These are phyloP conservation scores for Actinomucor elegans DNA, from an alignment of 371 early-diverging fungal genomes.

Conservation along the genomic window DNA sequence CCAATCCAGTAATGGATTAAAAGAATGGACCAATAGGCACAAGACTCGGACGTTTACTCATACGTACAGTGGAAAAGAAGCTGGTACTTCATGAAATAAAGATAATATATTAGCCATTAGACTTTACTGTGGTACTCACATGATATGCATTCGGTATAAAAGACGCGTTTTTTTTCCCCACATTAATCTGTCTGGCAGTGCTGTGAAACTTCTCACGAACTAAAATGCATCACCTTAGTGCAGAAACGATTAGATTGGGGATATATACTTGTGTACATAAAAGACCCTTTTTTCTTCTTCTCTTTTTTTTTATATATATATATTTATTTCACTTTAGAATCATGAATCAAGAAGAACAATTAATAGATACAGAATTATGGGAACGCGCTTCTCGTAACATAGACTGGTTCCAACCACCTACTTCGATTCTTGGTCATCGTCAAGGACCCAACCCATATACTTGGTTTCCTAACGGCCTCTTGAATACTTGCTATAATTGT, in stretches of 20 bases:
- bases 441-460: constrained; percentile 37
- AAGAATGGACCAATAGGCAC: neutral
- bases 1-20: neutral
- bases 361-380: constrained; percentile 26
- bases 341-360: neutral
- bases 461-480: constrained; percentile 71
- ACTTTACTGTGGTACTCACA: too few relatives aligned
- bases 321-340: neutral
- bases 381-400: constrained; percentile 35
- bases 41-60: too few relatives aligned
- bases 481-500: constrained; percentile 94
- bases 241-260: neutral
- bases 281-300: neutral
- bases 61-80: too few relatives aligned
- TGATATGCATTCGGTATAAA: neutral
- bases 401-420: constrained; percentile 36
- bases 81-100: neutral
- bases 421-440: constrained; percentile 24
- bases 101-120: neutral
- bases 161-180: neutral
- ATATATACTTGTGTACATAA: neutral
- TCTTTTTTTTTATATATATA: neutral
- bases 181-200: too few relatives aligned
- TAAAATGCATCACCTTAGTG: neutral
- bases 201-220: neutral